Base-by-base conservation (phyloP, 2,329 filamentous ascomycete species). In the Colletotrichum aenigma region DNA sequence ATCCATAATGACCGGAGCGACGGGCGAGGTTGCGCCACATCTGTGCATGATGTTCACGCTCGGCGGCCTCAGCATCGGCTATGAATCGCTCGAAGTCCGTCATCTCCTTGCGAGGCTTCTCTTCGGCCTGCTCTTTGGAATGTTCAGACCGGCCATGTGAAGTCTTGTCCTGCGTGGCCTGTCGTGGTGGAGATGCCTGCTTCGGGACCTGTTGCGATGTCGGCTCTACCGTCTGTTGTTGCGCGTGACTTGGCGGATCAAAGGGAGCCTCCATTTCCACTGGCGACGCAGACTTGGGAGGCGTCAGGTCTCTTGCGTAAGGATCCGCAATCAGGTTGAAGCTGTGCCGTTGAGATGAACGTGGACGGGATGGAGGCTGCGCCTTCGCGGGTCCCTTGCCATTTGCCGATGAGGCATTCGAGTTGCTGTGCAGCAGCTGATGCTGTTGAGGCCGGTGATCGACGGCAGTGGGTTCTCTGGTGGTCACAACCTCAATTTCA, bases 31-130 rank as follows among this genome's bases (percentile, higher is more conserved):
- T 78, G 21, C 78, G 80, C 66, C 78, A 64, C 15, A 79, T 70
- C 28, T 78, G 66, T 12, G 80, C 79, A 38, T 78, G 78, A 9
- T 78, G 60, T 3, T 77, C 76, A 9, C 79, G 79, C 43, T 82
- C 82, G 5, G 79, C 70, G 7, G 77, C 80, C 56, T 80, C 77
- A 26, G 82, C 82, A 21, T 77, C 78, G 7, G 79, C 78, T 12
- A 83, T 65, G 60, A 83, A 83, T 2, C 77, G 68, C 60, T 83
- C 80, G 56, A 78, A 83, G 70, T 83, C 81, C 15, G 73, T 66
- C 75, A 64, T 62, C 16, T 66, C 66, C 34, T 16, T 62, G 21
- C 26, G 30, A 28, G 30, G 16, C 24, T 21, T 9, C 28, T 65
- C 62, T 30, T 74, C 52, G 26, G 34, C 13, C 6, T 58, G 65